These are phyloP conservation scores for Venturia oleaginea DNA, from an alignment of 2,329 filamentous ascomycete genomes.

Conservation along the genomic window DNA sequence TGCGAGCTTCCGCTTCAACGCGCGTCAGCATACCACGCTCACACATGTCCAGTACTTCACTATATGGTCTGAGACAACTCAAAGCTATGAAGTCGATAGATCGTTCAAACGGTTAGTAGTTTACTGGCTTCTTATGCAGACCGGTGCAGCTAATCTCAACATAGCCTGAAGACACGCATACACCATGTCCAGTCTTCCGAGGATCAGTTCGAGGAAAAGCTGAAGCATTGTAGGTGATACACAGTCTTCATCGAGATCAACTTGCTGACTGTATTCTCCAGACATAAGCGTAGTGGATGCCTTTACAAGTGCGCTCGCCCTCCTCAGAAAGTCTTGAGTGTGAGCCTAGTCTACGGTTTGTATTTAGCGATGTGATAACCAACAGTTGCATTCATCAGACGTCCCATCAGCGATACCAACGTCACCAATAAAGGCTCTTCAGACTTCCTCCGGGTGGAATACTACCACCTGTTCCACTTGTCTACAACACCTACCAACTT, in stretches of 20 bases:
- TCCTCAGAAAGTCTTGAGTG: slow-evolving; percentile 26
- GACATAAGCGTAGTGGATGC: slow-evolving; percentile 38
- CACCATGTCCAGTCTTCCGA: slow-evolving; percentile 69
- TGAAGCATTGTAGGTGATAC: slow-evolving; percentile 62
- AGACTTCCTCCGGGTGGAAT: neutral
- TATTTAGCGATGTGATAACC: neutral
- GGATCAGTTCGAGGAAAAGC: slow-evolving; percentile 59
- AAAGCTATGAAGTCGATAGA: slow-evolving; percentile 64
- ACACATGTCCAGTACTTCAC: slow-evolving; percentile 59
- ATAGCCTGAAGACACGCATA: slow-evolving; percentile 68
- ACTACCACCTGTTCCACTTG: neutral
- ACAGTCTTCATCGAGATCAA: neutral
- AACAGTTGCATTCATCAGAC: neutral
- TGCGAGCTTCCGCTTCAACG: slow-evolving; percentile 17
- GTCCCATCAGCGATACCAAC: neutral
- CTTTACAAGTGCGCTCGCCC: slow-evolving; percentile 40
- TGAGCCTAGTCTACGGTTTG: neutral
- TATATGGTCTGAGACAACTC: slow-evolving; percentile 66
- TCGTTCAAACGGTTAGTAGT: slow-evolving; percentile 60
- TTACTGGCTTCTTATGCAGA: neutral
- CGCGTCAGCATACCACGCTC: slow-evolving; percentile 14
- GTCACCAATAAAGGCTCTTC: neutral
- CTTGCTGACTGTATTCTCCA: slow-evolving; percentile 22
- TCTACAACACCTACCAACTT: neutral
- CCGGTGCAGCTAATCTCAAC: slow-evolving; percentile 14